These are phyloP conservation scores for Amorphotheca resinae DNA, from an alignment of 495 filamentous ascomycete species.

Conservation along the genomic window DNA sequence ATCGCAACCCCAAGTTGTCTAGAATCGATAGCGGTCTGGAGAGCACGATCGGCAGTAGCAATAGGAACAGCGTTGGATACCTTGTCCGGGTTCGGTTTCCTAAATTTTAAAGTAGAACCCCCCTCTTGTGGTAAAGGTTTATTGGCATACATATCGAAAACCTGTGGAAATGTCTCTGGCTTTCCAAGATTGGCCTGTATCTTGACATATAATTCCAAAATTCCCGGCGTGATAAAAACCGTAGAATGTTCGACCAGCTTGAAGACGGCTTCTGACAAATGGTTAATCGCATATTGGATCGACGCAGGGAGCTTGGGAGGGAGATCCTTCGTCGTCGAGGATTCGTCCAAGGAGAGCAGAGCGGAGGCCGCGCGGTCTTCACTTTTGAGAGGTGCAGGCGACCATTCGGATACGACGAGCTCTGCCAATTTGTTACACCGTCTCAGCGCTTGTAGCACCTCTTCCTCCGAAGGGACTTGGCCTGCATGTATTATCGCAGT, in stretches of 20 bases:
- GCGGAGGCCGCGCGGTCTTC: constrained; percentile 17
- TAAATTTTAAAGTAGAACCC: constrained; percentile 45
- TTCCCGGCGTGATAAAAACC: constrained; percentile 65
- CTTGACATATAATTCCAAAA: constrained; percentile 57
- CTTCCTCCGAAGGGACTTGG: constrained; percentile 13
- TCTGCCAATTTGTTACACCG: constrained; percentile 12
- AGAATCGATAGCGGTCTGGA: constrained; percentile 62
- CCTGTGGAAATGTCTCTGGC: constrained; percentile 61
- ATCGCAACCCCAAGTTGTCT: constrained; percentile 66
- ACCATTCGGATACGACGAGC: constrained; percentile 6
- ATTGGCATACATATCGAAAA: constrained; percentile 70
- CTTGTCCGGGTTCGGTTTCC: constrained; percentile 49
- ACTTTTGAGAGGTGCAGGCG: background rate
- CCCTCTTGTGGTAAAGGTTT: constrained; percentile 62
- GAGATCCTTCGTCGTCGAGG: constrained; percentile 5
- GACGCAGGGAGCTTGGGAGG: constrained; percentile 6
- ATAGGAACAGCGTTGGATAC: constrained; percentile 58
- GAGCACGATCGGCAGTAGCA: constrained; percentile 51
- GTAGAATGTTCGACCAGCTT: constrained; percentile 57
- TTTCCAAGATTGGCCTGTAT: constrained; percentile 58
- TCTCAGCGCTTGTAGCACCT: constrained; percentile 3
- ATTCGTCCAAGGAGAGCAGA: constrained; percentile 17
- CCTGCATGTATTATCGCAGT: constrained; percentile 3
- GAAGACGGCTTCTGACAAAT: constrained; percentile 43
- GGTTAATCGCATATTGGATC: constrained; percentile 18